Evolutionary conservation across 1,284 basidiomycete species (phyloP), one percentile per base, ranked within the genome.

Genomic region (Tylopilus orsonianus): DNA sequence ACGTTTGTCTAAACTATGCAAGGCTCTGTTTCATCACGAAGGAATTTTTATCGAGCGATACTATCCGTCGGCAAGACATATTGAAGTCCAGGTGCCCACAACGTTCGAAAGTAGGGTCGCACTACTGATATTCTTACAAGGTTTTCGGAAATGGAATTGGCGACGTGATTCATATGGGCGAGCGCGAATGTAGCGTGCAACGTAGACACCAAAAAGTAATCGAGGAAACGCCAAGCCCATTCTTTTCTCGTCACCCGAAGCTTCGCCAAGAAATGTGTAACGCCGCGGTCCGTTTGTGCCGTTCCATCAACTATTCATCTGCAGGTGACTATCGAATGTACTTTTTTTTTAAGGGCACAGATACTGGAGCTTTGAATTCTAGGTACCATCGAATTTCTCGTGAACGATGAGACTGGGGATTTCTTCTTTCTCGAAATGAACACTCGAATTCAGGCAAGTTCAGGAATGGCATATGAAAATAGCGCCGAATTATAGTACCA

Each of bases 341-440:
- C 8, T n/a, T 4, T 4, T 23, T 48, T 16, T 22, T 23, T 7
- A 1, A 7, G 12, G 26, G 6, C 4, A 12, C 3, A 18, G 19
- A 35, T 29, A 37, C 10, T 5, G 1, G 34, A 24, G 14, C 7
- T 37, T 41, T 9, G 5, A 29, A n/a, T 27, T 36, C n/a, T n/a
- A 80, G 80, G 83, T 1, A 88, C 84, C 0, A 75, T 86, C 22
- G 85, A 88, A 59, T 86, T 85, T 56, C 68, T 88, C 3, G 80
- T 86, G 4, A 80, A 86, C 56, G 74, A 82, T 48, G 49, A 67
- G 0, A 75, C 73, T 0, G 73, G 72, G 0, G 61, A 71, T 8
- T 87, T 84, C 65, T 87, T 77, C 69, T 90, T 89, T 57, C 72
- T 90, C 16, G 87, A 90, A 62, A 82, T 88, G 78, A 89, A 90